These are phyloP conservation scores for Pythium phragmiticola DNA, from an alignment of 352 stramenopile species.

Conservation along the genomic window DNA sequence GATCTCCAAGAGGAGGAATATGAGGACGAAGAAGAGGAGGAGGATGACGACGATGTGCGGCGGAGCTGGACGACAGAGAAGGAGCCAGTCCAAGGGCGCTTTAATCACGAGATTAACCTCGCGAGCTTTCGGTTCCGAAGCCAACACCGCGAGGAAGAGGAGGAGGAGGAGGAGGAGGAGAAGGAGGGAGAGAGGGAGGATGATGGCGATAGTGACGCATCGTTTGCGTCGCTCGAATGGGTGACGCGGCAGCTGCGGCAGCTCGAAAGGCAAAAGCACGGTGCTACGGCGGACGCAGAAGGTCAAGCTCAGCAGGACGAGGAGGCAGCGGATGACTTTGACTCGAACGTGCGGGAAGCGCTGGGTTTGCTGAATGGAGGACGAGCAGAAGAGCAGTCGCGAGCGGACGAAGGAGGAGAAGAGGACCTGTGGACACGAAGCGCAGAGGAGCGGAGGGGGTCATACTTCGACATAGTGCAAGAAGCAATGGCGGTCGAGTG, in stretches of 20 bases:
- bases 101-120: background rate
- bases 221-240: conserved; percentile 32
- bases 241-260: conserved; percentile 26
- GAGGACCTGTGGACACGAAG: background rate
- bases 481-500: conserved; percentile 32
- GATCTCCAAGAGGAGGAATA: conserved; percentile 4
- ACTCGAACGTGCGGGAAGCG: conserved; percentile 48
- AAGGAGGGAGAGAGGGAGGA: conserved; percentile 16
- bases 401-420: conserved; percentile 4
- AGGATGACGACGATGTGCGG: conserved; percentile 28
- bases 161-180: conserved; percentile 8
- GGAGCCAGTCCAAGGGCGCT: conserved; percentile 4
- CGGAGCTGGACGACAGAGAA: conserved; percentile 30
- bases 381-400: conserved; percentile 23
- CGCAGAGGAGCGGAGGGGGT: conserved; percentile 6
- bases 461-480: conserved; percentile 57
- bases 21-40: conserved; percentile 27
- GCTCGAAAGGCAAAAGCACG: conserved; percentile 10
- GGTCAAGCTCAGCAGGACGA: conserved; percentile 5
- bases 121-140: conserved; percentile 17
- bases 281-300: conserved; percentile 12
- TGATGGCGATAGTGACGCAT: conserved; percentile 22
- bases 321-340: conserved; percentile 34
- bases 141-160: background rate
- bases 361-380: conserved; percentile 42